phyloP scores from a whole-genome alignment of 1,284 basidiomycete genomes.

The Athelia psychrophila region DNA sequence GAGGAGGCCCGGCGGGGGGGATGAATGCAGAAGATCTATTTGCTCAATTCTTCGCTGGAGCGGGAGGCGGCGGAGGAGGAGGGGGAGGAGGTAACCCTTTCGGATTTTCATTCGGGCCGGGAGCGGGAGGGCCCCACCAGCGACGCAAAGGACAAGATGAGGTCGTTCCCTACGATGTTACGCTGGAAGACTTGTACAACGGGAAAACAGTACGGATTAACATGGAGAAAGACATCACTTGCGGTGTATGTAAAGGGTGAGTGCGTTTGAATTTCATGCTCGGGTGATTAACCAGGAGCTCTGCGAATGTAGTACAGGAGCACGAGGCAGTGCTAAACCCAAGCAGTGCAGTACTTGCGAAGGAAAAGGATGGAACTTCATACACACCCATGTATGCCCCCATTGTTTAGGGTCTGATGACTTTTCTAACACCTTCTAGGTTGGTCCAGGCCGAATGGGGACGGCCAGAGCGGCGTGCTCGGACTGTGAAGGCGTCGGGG shows the following conservation, averaged over 20 bases:
- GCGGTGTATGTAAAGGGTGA: constrained; percentile 79
- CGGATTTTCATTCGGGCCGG: constrained; percentile 53
- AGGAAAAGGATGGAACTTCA: constrained; percentile 75
- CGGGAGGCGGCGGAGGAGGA: constrained; percentile 31
- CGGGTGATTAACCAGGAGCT: constrained; percentile 8
- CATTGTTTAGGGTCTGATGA: neutral
- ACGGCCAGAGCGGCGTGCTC: constrained; percentile 61
- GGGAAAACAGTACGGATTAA: constrained; percentile 90
- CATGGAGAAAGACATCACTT: constrained; percentile 84
- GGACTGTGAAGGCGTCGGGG: constrained; percentile 80
- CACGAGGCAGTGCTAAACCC: constrained; percentile 75
- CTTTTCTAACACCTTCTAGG: constrained; percentile 25
- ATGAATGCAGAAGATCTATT: constrained; percentile 74
- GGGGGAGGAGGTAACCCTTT: constrained; percentile 46
- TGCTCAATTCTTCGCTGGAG: constrained; percentile 67
- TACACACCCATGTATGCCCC: constrained; percentile 53
- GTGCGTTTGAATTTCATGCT: constrained; percentile 18
- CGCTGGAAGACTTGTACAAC: constrained; percentile 90
- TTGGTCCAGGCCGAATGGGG: constrained; percentile 48
- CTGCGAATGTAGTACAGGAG: constrained; percentile 62
- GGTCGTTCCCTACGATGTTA: constrained; percentile 80
- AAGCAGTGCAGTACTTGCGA: constrained; percentile 82
- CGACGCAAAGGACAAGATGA: constrained; percentile 68
- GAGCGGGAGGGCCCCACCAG: constrained; percentile 35
- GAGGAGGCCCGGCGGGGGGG: constrained; percentile 33